Percentiles rank a stretch among this genome's conserved stretches.
Conservation (phyloP, 1,284 basidiomycete species). For the Pulveroboletus ridleyi region DNA sequence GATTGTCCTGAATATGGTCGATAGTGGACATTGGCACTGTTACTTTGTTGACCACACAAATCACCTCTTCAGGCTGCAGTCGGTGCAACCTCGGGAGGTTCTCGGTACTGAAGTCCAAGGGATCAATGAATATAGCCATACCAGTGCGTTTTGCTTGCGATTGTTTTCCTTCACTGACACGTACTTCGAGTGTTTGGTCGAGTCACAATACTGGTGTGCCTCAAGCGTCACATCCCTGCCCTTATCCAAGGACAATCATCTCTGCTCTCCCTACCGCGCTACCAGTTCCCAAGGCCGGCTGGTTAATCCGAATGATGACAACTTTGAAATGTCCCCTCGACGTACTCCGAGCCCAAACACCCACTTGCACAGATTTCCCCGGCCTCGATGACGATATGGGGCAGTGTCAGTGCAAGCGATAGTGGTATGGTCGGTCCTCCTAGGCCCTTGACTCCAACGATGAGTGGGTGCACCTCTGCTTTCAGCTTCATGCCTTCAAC, state of each 20-base stretch:
- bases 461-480: slow-evolving; percentile 33
- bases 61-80: too few species aligned
- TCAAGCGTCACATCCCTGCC: too few species aligned
- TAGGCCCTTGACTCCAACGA: slow-evolving; percentile 40
- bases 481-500: slow-evolving; percentile 37
- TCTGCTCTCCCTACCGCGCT: too few species aligned
- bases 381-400: slow-evolving; percentile 28
- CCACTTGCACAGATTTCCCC: slow-evolving; percentile 33
- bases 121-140: too few species aligned
- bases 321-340: slow-evolving; percentile 36
- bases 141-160: slow-evolving; percentile 18
- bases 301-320: slow-evolving; percentile 41
- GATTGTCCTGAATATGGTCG: slow-evolving; percentile 20
- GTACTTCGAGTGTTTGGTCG: slow-evolving; percentile 22
- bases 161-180: slow-evolving; percentile 9
- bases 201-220: slow-evolving; percentile 23
- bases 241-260: too few species aligned
- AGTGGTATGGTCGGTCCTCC: slow-evolving; percentile 41
- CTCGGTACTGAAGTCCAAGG: too few species aligned
- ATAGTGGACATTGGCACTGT: slow-evolving; percentile 13
- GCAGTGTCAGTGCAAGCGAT: slow-evolving; percentile 34
- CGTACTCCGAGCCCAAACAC: too few species aligned
- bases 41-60: slow-evolving; percentile 27
- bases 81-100: too few species aligned
- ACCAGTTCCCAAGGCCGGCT: slow-evolving; percentile 13